These are phyloP conservation scores for Paramecium octaurelia DNA, from an alignment of 73 alveolate species.

Conservation along the genomic window DNA sequence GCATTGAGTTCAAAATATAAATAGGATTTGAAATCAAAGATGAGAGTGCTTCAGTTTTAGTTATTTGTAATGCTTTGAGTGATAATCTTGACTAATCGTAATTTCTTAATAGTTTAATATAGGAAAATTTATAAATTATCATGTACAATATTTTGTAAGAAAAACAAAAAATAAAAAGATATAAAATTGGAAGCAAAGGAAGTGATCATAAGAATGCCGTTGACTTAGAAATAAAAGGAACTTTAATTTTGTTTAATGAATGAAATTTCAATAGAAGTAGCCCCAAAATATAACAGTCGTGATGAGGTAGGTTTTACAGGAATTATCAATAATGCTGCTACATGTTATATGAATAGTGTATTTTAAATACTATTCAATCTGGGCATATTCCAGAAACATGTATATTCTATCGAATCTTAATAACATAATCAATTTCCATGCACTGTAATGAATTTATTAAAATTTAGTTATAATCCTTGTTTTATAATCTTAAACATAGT, in stretches of 20 bases:
- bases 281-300: neutral
- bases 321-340: conserved; percentile 25
- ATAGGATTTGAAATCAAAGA: neutral
- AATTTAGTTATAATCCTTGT: neutral
- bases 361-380: neutral
- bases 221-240: neutral
- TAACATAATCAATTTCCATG: conserved; percentile 12
- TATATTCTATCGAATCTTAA: neutral
- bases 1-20: neutral
- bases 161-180: neutral
- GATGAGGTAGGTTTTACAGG: conserved; percentile 39
- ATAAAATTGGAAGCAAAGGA: neutral
- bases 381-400: neutral
- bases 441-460: neutral
- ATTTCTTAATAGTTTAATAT: neutral
- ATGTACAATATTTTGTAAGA: neutral
- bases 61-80: neutral
- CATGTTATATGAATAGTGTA: conserved; percentile 33
- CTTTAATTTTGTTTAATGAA: neutral
- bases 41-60: neutral
- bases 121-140: conserved; percentile 20
- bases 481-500: conserved; percentile 32
- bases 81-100: neutral
- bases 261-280: neutral
- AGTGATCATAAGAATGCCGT: neutral